phyloP scores from a whole-genome alignment of 1,284 basidiomycete genomes.

The Rhodotorula sp. region DNA sequence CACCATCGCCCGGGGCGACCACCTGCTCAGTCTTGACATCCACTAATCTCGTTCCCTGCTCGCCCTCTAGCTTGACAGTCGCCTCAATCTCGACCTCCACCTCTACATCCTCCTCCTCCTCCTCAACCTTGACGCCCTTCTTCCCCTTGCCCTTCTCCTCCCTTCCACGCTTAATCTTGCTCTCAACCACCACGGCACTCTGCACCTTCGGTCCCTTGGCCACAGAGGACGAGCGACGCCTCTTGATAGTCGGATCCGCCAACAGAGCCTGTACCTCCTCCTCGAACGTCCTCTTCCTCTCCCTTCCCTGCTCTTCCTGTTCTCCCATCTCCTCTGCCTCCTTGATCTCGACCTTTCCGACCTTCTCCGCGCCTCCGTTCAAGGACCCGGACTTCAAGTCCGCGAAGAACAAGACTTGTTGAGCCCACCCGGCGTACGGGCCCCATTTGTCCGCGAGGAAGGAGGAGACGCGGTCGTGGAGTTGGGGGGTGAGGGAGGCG shows the following conservation, averaged over 20 bases:
- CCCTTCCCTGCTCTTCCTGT: background rate
- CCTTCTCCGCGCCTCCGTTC: background rate
- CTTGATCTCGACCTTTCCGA: slow-evolving; percentile 5
- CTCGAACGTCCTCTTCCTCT: slow-evolving; percentile 26
- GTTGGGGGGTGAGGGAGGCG: slow-evolving; percentile 68
- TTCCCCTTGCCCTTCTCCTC: slow-evolving; percentile 1
- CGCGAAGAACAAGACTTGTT: slow-evolving; percentile 69
- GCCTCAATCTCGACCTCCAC: background rate
- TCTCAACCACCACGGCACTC: background rate
- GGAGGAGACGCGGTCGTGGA: slow-evolving; percentile 72
- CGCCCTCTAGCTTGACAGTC: too few species aligned
- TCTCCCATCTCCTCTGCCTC: slow-evolving; percentile 9
- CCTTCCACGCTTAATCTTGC: background rate
- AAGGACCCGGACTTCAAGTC: slow-evolving; percentile 52
- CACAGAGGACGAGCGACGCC: background rate
- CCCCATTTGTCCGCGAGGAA: slow-evolving; percentile 67
- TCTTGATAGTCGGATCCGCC: slow-evolving; percentile 10
- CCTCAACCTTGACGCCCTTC: background rate
- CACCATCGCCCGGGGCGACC: background rate
- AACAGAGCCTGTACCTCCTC: slow-evolving; percentile 31
- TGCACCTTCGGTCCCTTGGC: too few species aligned
- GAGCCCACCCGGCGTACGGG: slow-evolving; percentile 84
- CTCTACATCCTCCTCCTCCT: background rate
- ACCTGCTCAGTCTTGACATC: background rate
- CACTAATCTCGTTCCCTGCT: background rate